These are phyloP conservation scores for Linum trigynum DNA, from an alignment of 345 rosid genomes.

Conservation along the genomic window DNA sequence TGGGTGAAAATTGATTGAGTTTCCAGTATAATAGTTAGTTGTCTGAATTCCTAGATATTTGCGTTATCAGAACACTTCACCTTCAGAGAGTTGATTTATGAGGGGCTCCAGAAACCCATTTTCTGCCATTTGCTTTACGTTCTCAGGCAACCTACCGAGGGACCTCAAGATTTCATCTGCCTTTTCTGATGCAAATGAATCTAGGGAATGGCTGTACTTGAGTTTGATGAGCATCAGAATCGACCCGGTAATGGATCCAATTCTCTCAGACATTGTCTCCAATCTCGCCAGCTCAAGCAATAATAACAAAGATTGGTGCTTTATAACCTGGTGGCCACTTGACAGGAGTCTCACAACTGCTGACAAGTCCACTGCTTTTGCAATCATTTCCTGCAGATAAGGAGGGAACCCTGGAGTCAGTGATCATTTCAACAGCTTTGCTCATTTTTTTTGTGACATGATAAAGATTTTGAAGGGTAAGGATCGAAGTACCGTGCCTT, in stretches of 20 bases:
- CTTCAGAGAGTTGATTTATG: constrained; percentile 54
- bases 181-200: constrained; percentile 44
- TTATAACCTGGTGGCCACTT: constrained; percentile 50
- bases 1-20: neutral
- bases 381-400: constrained; percentile 53
- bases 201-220: constrained; percentile 39
- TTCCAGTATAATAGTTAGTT: neutral
- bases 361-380: constrained; percentile 36
- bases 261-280: constrained; percentile 33
- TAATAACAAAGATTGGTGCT: constrained; percentile 42
- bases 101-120: constrained; percentile 77
- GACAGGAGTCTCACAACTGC: constrained; percentile 45
- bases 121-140: constrained; percentile 85
- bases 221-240: constrained; percentile 65
- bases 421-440: neutral
- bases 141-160: constrained; percentile 43
- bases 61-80: constrained; percentile 23
- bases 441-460: neutral
- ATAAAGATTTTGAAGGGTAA: constrained; percentile 7
- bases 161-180: constrained; percentile 55
- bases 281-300: constrained; percentile 67
- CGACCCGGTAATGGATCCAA: constrained; percentile 57
- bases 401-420: neutral
- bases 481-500: constrained; percentile 40
- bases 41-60: neutral